These are phyloP conservation scores for Lipomyces yamanashiensis DNA, from an alignment of 805 yeast species.

Conservation along the genomic window DNA sequence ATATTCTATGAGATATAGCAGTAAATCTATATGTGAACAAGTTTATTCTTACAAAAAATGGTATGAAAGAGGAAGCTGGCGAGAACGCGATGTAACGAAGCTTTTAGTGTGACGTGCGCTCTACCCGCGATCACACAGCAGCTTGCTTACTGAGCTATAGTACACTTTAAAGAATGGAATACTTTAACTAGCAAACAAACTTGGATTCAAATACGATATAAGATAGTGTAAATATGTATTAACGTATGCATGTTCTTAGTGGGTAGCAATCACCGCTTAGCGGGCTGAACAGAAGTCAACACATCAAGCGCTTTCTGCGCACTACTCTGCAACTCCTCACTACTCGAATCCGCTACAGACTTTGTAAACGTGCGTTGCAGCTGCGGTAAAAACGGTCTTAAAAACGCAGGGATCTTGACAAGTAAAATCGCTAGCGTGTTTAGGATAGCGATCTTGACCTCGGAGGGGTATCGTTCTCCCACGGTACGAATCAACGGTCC, in stretches of 20 bases:
- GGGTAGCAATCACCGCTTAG: slow-evolving; percentile 5
- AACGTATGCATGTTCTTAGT: not conserved
- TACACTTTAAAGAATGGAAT: not conserved
- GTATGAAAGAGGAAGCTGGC: no score
- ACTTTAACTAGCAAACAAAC: not conserved
- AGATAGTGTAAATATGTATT: no score
- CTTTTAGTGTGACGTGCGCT: no score
- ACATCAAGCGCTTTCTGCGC: slow-evolving; percentile 92
- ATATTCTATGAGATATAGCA: no score
- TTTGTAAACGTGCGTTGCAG: slow-evolving; percentile 95
- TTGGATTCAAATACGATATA: not conserved
- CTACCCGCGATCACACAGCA: no score
- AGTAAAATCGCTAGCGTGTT: slow-evolving; percentile 80
- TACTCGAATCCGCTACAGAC: slow-evolving; percentile 77
- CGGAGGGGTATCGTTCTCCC: slow-evolving; percentile 91
- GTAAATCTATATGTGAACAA: no score
- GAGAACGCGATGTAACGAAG: no score
- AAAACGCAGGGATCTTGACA: slow-evolving; percentile 81
- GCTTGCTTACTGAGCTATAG: no score
- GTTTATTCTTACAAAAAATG: no score
- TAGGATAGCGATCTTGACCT: slow-evolving; percentile 92
- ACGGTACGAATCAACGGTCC: slow-evolving; percentile 98
- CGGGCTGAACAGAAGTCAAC: slow-evolving; percentile 44
- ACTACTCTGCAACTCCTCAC: slow-evolving; percentile 69
- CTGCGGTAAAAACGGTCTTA: slow-evolving; percentile 96